Base-by-base conservation (phyloP, 1,139 yeast species). In the Yamadazyma taylorii region DNA sequence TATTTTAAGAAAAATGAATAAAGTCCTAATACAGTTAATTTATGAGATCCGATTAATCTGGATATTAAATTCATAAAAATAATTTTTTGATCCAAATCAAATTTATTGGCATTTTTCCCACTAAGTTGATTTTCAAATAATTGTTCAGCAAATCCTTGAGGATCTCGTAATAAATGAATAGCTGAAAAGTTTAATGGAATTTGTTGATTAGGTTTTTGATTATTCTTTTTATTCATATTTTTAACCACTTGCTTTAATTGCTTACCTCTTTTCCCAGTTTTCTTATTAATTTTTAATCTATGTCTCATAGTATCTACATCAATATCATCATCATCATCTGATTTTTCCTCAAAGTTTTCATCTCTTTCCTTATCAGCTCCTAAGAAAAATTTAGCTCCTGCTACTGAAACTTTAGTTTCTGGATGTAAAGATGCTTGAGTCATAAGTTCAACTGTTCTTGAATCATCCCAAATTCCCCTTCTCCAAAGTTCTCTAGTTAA, bases 361-460 rank as follows among this genome's bases (percentile, higher is more conserved):
- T 89, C 96, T 66, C 97, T 79, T 63, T 92, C 97, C 55, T 84
- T 85, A 58, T 92, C 98, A 19, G 96, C 96, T 45, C 96, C 97
- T 39, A 92, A 66, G 63, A 92, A 92, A 63, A 92, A 92, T 53
- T 80, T 72, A 24, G 88, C 94, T 40, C 97, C 98, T 2, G 97
- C 86, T 41, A 84, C 69, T 10, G 95, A 86, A 37, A 92, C 95
- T 63, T 92, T 92, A 11, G 81, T 75, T 51, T 90, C 95, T 9
- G 85, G 80, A 56, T 89, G 96, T 42, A 86, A 63, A 2, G 97
- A 89, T 1, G 97, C 97, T 53, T 88, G 95, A 2, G 95, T 85
- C 97, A 94, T 90, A 53, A 92, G 80, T 61, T 92, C 98, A 17
- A 92, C 96, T 0, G 97, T 85, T 51, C 97, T 73, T 1, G 96